These are phyloP conservation scores for Pseudogymnoascus pannorum DNA, from an alignment of 2,329 filamentous ascomycete genomes.

Conservation along the genomic window DNA sequence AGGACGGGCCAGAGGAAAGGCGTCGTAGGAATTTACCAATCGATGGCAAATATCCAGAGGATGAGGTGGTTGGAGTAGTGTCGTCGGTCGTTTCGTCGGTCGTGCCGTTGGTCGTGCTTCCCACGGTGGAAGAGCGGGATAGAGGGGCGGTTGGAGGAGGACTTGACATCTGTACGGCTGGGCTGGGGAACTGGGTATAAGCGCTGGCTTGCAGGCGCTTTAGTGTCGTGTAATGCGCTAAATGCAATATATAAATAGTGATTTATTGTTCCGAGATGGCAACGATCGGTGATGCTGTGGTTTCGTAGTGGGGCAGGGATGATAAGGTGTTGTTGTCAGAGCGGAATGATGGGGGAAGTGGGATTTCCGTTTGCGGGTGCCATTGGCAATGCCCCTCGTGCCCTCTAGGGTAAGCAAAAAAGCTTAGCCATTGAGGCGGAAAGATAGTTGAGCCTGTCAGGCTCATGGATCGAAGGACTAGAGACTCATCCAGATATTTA, in stretches of 20 bases:
- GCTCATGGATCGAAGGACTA: not conserved
- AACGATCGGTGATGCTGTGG: constrained; percentile 3
- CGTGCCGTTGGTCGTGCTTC: not conserved
- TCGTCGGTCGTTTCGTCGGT: not conserved
- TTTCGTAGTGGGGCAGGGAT: constrained; percentile 1
- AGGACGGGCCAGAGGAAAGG: constrained; percentile 47
- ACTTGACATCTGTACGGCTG: not conserved
- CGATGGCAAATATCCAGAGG: not conserved
- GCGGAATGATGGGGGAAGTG: not conserved
- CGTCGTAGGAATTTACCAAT: constrained; percentile 48
- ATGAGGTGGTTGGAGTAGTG: not conserved
- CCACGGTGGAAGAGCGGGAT: not conserved
- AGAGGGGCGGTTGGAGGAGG: not conserved
- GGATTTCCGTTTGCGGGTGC: not conserved
- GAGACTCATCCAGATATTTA: not conserved
- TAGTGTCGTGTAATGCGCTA: constrained; percentile 4
- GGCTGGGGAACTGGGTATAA: not conserved
- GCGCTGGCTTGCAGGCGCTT: not conserved
- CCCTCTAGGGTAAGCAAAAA: constrained; percentile 3
- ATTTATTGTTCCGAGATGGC: constrained; percentile 6
- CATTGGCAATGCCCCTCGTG: not conserved
- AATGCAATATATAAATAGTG: constrained; percentile 5
- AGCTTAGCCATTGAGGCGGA: constrained; percentile 6
- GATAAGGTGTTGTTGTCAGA: constrained; percentile 5
- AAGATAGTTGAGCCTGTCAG: not conserved